phyloP scores from a whole-genome alignment of 257 asterid species.

The Salvia hispanica region DNA sequence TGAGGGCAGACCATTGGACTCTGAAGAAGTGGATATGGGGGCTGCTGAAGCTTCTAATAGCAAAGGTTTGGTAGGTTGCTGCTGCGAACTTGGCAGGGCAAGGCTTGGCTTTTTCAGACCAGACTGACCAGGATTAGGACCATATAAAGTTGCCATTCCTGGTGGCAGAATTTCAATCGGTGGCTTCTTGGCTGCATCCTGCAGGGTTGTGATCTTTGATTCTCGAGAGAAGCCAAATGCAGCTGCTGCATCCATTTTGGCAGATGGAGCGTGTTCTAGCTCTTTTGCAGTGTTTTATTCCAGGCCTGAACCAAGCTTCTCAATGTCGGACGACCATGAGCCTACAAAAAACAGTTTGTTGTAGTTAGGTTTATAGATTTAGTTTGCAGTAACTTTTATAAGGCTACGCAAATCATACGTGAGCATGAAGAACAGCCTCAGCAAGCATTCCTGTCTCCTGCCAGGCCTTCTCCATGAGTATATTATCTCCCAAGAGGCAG shows the following conservation, averaged over 20 bases:
- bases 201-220: conserved; percentile 87
- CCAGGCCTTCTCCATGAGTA: conserved; percentile 98
- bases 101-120: conserved; percentile 59
- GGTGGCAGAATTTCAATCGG: conserved; percentile 95
- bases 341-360: conserved; percentile 44
- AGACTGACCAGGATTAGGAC: conserved; percentile 96
- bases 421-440: conserved; percentile 97
- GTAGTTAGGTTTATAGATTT: background rate
- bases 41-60: conserved; percentile 61
- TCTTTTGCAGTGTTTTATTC: conserved; percentile 87
- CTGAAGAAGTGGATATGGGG: conserved; percentile 41
- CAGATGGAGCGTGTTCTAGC: conserved; percentile 69
- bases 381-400: conserved; percentile 2
- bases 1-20: conserved; percentile 30
- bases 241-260: conserved; percentile 89
- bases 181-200: conserved; percentile 94
- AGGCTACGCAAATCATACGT: conserved; percentile 42
- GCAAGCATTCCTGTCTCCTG: conserved; percentile 98
- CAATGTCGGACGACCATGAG: conserved; percentile 90
- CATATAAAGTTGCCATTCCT: conserved; percentile 92
- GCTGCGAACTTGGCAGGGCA: conserved; percentile 50
- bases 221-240: conserved; percentile 95
- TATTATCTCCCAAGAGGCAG: conserved; percentile 95
- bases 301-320: conserved; percentile 90
- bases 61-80: conserved; percentile 65